Conservation (phyloP, 2,329 filamentous ascomycete species). For the Dothideomycetes sp. region DNA sequence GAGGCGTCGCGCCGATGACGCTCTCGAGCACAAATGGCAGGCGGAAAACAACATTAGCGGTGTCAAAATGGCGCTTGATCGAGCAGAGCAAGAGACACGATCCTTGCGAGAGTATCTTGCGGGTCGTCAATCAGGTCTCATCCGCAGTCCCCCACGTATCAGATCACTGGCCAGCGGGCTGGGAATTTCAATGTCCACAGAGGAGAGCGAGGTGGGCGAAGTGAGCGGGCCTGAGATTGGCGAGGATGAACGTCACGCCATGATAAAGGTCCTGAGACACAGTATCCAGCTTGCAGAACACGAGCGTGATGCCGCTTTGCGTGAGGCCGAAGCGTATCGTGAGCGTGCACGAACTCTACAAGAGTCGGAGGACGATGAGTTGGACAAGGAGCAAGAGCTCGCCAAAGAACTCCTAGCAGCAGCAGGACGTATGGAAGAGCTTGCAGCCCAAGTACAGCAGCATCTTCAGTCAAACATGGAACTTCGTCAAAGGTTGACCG, state of each 20-base stretch:
- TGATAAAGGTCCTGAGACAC: constrained; percentile 54
- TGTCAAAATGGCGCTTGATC: constrained; percentile 92
- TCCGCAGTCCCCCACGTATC: constrained; percentile 1
- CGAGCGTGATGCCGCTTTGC: constrained; percentile 61
- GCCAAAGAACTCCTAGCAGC: constrained; percentile 62
- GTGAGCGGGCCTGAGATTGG: constrained; percentile 8
- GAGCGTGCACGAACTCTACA: constrained; percentile 50
- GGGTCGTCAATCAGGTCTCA: constrained; percentile 1
- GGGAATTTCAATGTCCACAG: constrained; percentile 10
- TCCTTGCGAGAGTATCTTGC: constrained; percentile 59
- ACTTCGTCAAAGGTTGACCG: constrained; percentile 63
- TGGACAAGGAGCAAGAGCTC: constrained; percentile 52
- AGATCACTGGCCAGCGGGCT: constrained; percentile 6
- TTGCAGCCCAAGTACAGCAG: constrained; percentile 66
- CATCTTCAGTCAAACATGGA: constrained; percentile 70
- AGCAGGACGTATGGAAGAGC: constrained; percentile 65
- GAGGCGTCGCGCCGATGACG: constrained; percentile 80
- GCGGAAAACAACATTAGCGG: constrained; percentile 83
- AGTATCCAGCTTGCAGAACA: constrained; percentile 58
- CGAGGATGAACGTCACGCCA: constrained; percentile 34
- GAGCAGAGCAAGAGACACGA: constrained; percentile 82
- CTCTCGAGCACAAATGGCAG: constrained; percentile 90
- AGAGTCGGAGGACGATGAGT: constrained; percentile 47
- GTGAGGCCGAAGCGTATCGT: constrained; percentile 52
- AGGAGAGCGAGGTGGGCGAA: constrained; percentile 13